Percentiles rank a stretch among this genome's conserved stretches.
These are phyloP conservation scores for Pseudogymnoascus sp. DNA, from an alignment of 2,329 filamentous ascomycete species.

Conservation along the genomic window DNA sequence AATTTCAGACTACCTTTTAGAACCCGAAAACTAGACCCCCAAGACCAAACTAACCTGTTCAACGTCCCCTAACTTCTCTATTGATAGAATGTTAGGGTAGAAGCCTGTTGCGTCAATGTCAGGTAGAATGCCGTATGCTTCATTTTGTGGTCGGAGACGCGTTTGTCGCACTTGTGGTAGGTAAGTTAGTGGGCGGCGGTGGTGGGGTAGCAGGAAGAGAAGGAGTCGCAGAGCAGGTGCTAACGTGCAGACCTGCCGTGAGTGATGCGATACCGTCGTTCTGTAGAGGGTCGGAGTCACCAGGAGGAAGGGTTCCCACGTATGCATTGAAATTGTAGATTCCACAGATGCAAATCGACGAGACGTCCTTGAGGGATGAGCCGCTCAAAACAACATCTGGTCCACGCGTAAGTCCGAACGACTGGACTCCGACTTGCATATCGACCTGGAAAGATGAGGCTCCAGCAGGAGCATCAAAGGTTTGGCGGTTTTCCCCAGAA, in stretches of 20 bases:
- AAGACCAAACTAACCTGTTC: too few species aligned
- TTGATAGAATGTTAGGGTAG: too few species aligned
- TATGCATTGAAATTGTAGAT: slow-evolving; percentile 23
- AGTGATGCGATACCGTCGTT: slow-evolving; percentile 24
- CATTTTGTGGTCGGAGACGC: too few species aligned
- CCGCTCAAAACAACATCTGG: slow-evolving; percentile 14
- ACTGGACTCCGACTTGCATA: slow-evolving; percentile 19
- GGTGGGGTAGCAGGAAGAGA: slow-evolving; percentile 20
- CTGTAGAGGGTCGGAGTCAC: slow-evolving; percentile 21
- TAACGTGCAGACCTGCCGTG: slow-evolving; percentile 26
- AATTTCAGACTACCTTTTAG: too few species aligned
- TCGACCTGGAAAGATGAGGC: slow-evolving; percentile 13
- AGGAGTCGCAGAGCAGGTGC: slow-evolving; percentile 26
- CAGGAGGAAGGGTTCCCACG: slow-evolving; percentile 18
- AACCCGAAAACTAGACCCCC: too few species aligned
- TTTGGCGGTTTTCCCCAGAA: slow-evolving; percentile 21
- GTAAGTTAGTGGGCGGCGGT: slow-evolving; percentile 13
- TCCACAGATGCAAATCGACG: slow-evolving; percentile 17
- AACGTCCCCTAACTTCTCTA: too few species aligned
- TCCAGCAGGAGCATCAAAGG: slow-evolving; percentile 18
- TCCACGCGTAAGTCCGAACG: slow-evolving; percentile 17
- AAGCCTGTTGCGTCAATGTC: too few species aligned
- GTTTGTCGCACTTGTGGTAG: neutral
- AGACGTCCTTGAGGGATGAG: slow-evolving; percentile 16
- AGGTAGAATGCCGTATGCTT: too few species aligned